Percentiles rank a stretch among this genome's conserved stretches.
Evolutionary conservation across 495 filamentous ascomycete species (phyloP).

Genomic region (Hyaloscypha finlandica): DNA sequence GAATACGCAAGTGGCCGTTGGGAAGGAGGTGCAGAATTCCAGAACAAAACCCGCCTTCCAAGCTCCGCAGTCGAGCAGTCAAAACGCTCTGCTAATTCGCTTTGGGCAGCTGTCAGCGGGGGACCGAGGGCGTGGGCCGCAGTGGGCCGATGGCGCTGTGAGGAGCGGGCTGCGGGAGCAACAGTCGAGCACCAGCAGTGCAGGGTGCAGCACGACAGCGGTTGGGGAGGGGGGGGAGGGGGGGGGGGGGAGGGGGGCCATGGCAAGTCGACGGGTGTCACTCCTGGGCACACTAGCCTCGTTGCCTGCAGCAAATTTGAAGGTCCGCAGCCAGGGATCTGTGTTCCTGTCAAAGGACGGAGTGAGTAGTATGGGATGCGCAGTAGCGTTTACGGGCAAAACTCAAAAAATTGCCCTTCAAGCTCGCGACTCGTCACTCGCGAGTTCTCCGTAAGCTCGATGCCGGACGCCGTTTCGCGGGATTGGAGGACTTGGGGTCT

Average conservation of each 20-base stretch:
- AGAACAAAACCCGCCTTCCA: background rate
- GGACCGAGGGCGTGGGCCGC: constrained; percentile 8
- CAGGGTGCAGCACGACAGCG: background rate
- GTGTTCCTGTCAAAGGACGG: background rate
- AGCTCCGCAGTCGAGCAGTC: background rate
- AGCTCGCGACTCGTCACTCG: too few relatives aligned
- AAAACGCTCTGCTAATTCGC: constrained; percentile 7
- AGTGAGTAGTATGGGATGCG: background rate
- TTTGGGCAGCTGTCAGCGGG: constrained; percentile 10
- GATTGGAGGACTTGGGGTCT: background rate
- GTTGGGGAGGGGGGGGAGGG: background rate
- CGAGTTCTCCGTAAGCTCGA: background rate
- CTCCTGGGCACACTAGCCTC: background rate
- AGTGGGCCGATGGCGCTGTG: constrained; percentile 15
- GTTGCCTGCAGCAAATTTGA: background rate
- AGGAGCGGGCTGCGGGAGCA: constrained; percentile 7
- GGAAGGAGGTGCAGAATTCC: background rate
- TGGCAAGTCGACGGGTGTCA: background rate
- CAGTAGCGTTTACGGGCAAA: background rate
- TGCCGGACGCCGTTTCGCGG: background rate
- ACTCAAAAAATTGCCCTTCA: constrained; percentile 1
- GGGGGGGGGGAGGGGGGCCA: background rate
- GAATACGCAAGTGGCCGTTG: background rate
- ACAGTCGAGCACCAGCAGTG: background rate
- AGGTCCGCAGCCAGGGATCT: background rate